Evolutionary conservation across 2,329 filamentous ascomycete genomes (phyloP).

Genomic region (Diplodia seriata): DNA sequence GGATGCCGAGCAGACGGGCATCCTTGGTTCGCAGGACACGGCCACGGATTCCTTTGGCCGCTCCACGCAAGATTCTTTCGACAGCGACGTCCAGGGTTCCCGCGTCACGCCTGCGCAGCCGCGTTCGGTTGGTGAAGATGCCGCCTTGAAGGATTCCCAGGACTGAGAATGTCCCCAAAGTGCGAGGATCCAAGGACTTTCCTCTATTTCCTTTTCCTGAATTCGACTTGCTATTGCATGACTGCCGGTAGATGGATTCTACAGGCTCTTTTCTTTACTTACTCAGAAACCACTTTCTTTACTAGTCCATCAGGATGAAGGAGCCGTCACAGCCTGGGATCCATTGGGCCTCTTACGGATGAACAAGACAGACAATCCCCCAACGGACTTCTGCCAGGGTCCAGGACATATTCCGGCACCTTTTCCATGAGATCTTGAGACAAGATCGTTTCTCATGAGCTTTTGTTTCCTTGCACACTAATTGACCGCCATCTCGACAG

Average conservation of each 20-base stretch:
- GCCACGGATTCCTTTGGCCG: not conserved
- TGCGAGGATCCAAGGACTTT: not conserved
- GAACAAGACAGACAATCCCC: not conserved
- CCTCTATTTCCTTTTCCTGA: not conserved
- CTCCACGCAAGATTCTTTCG: slow-evolving; percentile 12
- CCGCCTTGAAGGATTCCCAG: not conserved
- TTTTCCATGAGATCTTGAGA: not conserved
- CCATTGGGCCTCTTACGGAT: not conserved
- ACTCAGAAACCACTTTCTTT: not conserved
- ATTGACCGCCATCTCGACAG: slow-evolving; percentile 8
- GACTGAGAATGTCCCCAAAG: not conserved
- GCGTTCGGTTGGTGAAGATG: not conserved
- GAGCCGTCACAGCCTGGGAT: not conserved
- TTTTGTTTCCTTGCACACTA: not conserved
- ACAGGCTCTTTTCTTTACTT: not conserved
- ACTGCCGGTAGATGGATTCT: not conserved
- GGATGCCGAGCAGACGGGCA: not conserved
- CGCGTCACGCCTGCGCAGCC: not conserved
- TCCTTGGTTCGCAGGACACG: slow-evolving; percentile 1
- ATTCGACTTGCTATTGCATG: not conserved
- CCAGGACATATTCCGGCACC: not conserved
- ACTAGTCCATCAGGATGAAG: not conserved
- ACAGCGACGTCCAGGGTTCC: slow-evolving; percentile 2
- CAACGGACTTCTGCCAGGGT: not conserved
- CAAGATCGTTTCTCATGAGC: not conserved